Evolutionary conservation across 345 rosid species (phyloP).

Genomic region (Psidium friedrichsthalianum): DNA sequence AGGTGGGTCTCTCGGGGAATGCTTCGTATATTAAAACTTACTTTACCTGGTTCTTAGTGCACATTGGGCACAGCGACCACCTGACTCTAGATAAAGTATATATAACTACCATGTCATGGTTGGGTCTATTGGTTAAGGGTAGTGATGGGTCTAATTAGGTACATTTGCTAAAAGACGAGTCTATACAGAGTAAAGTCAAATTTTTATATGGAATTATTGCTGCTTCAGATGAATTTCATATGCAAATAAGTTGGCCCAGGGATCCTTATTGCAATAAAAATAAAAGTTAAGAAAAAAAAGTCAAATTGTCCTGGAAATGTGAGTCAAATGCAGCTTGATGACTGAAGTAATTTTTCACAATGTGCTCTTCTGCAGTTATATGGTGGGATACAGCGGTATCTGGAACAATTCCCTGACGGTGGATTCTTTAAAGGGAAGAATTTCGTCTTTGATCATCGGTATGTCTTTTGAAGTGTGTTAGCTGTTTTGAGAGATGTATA

Average conservation of each 20-base stretch:
- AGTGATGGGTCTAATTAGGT: background rate
- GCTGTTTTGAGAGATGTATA: background rate
- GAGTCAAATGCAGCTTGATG: background rate
- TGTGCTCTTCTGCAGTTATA: slow-evolving; percentile 46
- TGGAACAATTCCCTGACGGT: slow-evolving; percentile 86
- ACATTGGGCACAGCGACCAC: background rate
- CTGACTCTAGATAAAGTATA: background rate
- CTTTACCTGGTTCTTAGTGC: background rate
- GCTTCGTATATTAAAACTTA: background rate
- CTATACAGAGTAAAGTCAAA: background rate
- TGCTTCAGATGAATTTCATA: background rate
- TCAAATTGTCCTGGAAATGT: background rate
- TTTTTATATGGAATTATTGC: background rate
- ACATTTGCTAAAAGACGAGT: background rate
- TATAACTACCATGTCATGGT: background rate
- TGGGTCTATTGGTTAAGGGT: background rate
- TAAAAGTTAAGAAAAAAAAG: background rate
- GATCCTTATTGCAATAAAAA: background rate
- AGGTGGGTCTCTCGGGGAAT: slow-evolving; percentile 30
- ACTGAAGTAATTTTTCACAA: background rate
- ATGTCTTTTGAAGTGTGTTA: slow-evolving; percentile 7
- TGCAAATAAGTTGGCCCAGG: background rate
- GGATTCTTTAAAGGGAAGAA: slow-evolving; percentile 91
- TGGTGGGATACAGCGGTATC: slow-evolving; percentile 94
- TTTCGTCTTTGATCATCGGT: slow-evolving; percentile 96